Evolutionary conservation across 208 protist genomes (phyloP).

Genomic region (Sergeia podlipaevii): DNA sequence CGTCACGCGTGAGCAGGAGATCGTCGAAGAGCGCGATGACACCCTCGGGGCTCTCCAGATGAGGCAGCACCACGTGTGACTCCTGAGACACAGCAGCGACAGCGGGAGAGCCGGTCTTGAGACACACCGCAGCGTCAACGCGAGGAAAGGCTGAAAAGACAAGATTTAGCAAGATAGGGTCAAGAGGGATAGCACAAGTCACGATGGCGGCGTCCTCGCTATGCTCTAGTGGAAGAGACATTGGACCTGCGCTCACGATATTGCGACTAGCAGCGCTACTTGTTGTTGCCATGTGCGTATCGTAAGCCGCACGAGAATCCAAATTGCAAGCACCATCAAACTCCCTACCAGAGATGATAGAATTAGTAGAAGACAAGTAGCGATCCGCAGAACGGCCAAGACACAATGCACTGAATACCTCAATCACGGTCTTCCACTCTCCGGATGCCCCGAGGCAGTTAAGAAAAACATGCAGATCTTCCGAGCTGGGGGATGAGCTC

Average conservation of each 20-base stretch:
- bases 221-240: neutral
- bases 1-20: conserved; percentile 59
- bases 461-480: conserved; percentile 52
- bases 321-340: too few relatives aligned
- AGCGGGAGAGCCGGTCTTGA: neutral
- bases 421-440: conserved; percentile 31
- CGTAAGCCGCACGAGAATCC: too few relatives aligned
- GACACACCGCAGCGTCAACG: neutral
- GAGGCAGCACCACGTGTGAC: neutral
- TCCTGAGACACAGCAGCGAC: neutral
- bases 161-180: conserved; percentile 44
- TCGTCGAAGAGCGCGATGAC: conserved; percentile 53
- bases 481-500: neutral
- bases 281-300: too few relatives aligned
- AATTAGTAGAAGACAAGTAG: too few relatives aligned
- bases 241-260: too few relatives aligned
- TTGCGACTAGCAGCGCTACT: too few relatives aligned
- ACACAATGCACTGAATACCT: conserved; percentile 35
- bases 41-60: conserved; percentile 24
- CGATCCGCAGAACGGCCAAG: conserved; percentile 11
- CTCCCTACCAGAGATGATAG: too few relatives aligned
- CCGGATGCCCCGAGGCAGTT: conserved; percentile 37
- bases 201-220: neutral
- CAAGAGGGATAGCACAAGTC: conserved; percentile 27
- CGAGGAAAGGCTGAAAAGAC: conserved; percentile 56